A percentile compares a stretch with the other conserved stretches of the same genome.
Evolutionary conservation across 1,284 basidiomycete species (phyloP).

Genomic region (Ustilago trichophora): DNA sequence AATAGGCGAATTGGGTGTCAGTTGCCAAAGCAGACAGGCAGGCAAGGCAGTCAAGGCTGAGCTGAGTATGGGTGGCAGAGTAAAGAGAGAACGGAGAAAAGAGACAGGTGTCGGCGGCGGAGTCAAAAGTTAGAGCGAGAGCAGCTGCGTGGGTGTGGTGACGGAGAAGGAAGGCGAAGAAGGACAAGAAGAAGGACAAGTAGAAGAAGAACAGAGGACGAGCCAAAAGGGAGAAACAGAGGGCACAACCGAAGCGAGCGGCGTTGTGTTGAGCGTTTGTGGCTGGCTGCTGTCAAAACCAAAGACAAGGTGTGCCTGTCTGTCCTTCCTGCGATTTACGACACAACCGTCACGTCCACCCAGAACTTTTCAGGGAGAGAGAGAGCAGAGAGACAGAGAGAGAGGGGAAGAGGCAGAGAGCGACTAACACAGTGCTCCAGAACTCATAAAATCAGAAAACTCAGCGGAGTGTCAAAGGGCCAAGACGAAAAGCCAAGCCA

Average conservation of each 20-base stretch:
- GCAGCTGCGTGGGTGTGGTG: too few species aligned
- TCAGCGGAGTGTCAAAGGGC: constrained; percentile 9
- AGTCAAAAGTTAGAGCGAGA: too few species aligned
- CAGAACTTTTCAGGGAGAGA: too few species aligned
- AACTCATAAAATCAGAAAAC: background rate
- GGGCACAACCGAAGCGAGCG: constrained; percentile 8
- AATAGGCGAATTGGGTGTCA: too few species aligned
- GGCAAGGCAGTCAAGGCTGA: too few species aligned
- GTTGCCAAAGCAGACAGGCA: background rate
- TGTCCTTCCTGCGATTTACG: too few species aligned
- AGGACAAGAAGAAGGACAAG: constrained; percentile 3
- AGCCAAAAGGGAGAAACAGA: background rate
- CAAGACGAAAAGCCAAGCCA: constrained; percentile 16
- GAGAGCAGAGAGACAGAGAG: too few species aligned
- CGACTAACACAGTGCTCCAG: background rate
- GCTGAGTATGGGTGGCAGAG: too few species aligned
- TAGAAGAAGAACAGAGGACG: background rate
- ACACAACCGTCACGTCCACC: constrained; percentile 4
- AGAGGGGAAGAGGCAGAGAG: background rate
- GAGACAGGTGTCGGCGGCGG: background rate
- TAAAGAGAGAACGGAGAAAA: too few species aligned
- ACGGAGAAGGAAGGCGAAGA: constrained; percentile 11
- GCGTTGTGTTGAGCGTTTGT: constrained; percentile 2
- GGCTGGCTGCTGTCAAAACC: constrained; percentile 32
- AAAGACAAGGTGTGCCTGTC: background rate